Evolutionary conservation across 192 early-diverging fungal species (phyloP).

Genomic region (Backusella circina): DNA sequence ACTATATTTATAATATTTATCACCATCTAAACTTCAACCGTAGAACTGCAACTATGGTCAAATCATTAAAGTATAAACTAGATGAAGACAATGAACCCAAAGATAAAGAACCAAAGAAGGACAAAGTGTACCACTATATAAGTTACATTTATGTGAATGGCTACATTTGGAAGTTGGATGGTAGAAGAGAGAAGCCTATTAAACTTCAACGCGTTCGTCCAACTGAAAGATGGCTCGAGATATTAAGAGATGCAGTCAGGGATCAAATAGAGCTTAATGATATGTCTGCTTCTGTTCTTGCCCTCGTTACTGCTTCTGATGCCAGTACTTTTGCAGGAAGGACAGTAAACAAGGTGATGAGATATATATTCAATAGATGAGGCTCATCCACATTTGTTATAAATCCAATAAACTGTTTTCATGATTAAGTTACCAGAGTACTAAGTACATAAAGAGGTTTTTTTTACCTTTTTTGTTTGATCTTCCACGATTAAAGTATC

Average conservation of each 20-base stretch:
- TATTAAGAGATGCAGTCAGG: neutral
- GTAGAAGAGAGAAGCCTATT: neutral
- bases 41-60: neutral
- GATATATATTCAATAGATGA: neutral
- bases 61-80: neutral
- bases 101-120: neutral
- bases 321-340: neutral
- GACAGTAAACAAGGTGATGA: neutral
- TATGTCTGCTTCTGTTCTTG: neutral
- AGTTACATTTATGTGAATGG: neutral
- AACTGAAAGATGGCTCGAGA: neutral
- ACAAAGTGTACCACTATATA: neutral
- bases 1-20: neutral
- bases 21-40: too few relatives aligned
- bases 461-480: neutral
- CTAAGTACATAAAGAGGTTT: neutral
- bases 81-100: neutral
- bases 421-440: too few relatives aligned
- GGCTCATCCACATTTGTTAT: too few relatives aligned
- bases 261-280: neutral
- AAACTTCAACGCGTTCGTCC: neutral
- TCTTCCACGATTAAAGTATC: neutral
- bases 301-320: neutral
- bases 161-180: slow-evolving; percentile 1
- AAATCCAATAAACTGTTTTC: too few relatives aligned